Conservation (phyloP, 805 yeast genomes). For the Suhomyces prunicola region DNA sequence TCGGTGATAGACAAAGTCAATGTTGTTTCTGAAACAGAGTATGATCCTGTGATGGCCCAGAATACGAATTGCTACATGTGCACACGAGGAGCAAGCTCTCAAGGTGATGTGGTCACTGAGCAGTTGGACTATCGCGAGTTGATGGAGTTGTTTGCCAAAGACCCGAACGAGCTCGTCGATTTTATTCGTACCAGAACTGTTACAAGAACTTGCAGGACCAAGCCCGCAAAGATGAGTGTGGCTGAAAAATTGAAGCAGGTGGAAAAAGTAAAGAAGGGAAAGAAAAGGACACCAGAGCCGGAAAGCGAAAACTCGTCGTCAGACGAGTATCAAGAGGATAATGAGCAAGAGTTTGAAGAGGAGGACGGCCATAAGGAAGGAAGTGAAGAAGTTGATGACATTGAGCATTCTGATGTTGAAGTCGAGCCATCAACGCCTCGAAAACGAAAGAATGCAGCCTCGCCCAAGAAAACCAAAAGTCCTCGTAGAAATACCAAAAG, state of each 20-base stretch:
- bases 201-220: constrained; percentile 20
- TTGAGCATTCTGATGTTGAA: background rate
- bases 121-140: constrained; percentile 39
- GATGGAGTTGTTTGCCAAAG: constrained; percentile 16
- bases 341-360: background rate
- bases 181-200: constrained; percentile 26
- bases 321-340: background rate
- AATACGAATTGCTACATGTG: constrained; percentile 39
- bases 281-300: background rate
- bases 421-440: background rate
- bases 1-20: constrained; percentile 45
- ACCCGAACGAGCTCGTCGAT: constrained; percentile 29
- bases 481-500: constrained; percentile 8
- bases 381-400: constrained; percentile 19
- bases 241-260: background rate
- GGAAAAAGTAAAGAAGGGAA: background rate
- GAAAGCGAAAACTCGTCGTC: background rate
- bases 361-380: constrained; percentile 13
- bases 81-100: constrained; percentile 39
- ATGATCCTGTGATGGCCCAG: constrained; percentile 23
- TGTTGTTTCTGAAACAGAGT: constrained; percentile 39
- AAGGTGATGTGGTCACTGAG: constrained; percentile 31
- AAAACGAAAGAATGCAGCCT: constrained; percentile 22
- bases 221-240: constrained; percentile 4
- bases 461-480: constrained; percentile 15